Base-by-base conservation (phyloP, 495 filamentous ascomycete genomes). In the Trichocladium antarcticum region DNA sequence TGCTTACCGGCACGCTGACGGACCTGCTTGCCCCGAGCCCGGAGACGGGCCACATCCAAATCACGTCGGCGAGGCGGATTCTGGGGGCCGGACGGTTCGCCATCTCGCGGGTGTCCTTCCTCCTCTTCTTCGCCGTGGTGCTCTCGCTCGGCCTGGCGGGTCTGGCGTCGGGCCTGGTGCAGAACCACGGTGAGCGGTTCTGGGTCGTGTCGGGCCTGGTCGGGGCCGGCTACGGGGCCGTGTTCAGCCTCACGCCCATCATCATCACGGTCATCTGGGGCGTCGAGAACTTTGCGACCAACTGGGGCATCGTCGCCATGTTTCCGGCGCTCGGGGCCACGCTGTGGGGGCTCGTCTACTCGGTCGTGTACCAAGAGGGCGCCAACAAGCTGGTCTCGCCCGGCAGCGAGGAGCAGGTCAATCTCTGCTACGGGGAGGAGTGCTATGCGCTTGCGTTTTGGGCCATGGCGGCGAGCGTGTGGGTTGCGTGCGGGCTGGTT, bases 201-300 rank as follows among this genome's bases (percentile, higher is more conserved):
- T 85, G 87, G 71, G 59, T 89, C 21, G 82, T 90, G 16, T 90
- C 84, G 8, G 76, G 81, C 0, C 69, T 86, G 11, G 77, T 96
- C 27, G 92, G 92, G 24, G 78, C 88, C 31, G 90, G 90, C 35
- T 98, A 98, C 60, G 92, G 92, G 38, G 87, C 88, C 21, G 78
- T 85, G 34, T 98, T 98, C 68, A 84, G 80, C 34, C 75, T 98
- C 12, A 79, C 81, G 0, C 92, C 92, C 3, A 95, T 96, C 59
- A 84, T 96, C 51, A 81, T 96, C 55, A 84, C 78, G 44, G 86
- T 95, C 20, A 89, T 97, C 37, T 98, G 92, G 92, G 92, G 92
- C 31, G 88, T 95, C 1, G 87, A 95, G 68, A 98, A 97, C 65
- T 97, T 97, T 63, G 92, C 86, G 50, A 98, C 92, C 2, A 97